Evolutionary conservation across 331 rosid species (phyloP), one percentile per base, ranked within the genome.

Genomic region (Rhamnella rubrinervis): DNA sequence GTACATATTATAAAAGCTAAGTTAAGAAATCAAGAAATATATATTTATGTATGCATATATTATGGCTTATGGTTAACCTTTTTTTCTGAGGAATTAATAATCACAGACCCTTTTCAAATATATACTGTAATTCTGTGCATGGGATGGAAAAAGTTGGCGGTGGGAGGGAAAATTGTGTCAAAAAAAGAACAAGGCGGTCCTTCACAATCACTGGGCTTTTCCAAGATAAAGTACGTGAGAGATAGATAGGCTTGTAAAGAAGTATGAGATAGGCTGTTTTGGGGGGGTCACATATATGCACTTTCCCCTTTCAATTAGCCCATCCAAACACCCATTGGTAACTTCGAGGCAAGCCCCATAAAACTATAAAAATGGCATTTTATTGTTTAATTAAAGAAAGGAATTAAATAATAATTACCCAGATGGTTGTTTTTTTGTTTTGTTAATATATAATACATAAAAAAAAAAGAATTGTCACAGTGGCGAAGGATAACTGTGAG

Each of bases 111-210:
- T 50, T 20, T 59, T 69, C 14, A 25, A 58, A 59, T 40, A 11
- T 17, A 19, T 18, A 53, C 9, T 11, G 35, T 12, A 59, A 57
- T 47, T 44, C 44, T 60, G 55, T 21, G 44, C 14, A 20, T 70
- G 62, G 51, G 61, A 56, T 51, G 55, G 71, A 62, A 68, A 76
- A 72, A 72, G 73, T 52, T 50, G 12, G 55, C 46, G 61, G 47
- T 72, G 59, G 73, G 71, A 68, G 71, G 58, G 62, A 80, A 70
- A 56, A 58, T 50, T 37, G 53, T 38, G 44, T 44, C 5, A 64
- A 66, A 46, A 67, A 19, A 40, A 23, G 23, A 26, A 47, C 39
- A 55, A 9, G 41, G 78, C 76, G 79, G 82, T 76, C 82, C 79
- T 67, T 58, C 46, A 31, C 35, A 31, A 31, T 31, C 35, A 26